These are phyloP conservation scores for Trypanosoma scelopori DNA, from an alignment of 208 protist species.

Conservation along the genomic window DNA sequence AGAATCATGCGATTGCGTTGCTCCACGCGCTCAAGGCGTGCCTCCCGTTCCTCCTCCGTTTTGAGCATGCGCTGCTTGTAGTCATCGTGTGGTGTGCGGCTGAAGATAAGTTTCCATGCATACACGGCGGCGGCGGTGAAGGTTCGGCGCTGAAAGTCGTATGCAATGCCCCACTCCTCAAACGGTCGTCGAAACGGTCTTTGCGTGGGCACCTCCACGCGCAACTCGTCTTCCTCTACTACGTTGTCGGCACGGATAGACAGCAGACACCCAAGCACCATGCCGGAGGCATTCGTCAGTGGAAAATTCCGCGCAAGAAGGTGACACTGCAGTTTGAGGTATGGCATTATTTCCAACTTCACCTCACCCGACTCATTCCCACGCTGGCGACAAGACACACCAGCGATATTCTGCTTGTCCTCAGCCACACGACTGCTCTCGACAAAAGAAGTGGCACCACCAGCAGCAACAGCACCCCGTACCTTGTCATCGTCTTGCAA, in stretches of 20 bases:
- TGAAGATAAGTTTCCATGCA: slow-evolving; percentile 92
- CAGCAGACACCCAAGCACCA: slow-evolving; percentile 15
- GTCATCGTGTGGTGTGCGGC: slow-evolving; percentile 88
- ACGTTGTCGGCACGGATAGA: slow-evolving; percentile 58
- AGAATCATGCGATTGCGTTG: slow-evolving; percentile 90
- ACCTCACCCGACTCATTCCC: background rate
- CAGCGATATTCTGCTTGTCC: background rate
- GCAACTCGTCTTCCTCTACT: slow-evolving; percentile 66
- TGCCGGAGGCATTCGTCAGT: background rate
- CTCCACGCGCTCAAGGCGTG: slow-evolving; percentile 73
- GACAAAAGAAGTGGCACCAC: background rate
- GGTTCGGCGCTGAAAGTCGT: slow-evolving; percentile 53
- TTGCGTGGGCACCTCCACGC: slow-evolving; percentile 36
- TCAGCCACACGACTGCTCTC: background rate
- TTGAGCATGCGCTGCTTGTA: slow-evolving; percentile 82
- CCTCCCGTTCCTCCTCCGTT: slow-evolving; percentile 58
- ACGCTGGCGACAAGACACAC: background rate
- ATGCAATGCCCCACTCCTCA: slow-evolving; percentile 75
- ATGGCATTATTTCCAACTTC: background rate
- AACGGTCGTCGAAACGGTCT: slow-evolving; percentile 72
- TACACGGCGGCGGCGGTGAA: slow-evolving; percentile 82
- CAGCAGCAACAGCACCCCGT: background rate
- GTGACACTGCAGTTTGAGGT: background rate
- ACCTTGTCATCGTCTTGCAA: background rate
- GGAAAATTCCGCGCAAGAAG: slow-evolving; percentile 3